Percentiles rank a stretch among this genome's conserved stretches.
Conservation (phyloP, 139 green algal genomes). For the Auxenochlorella pyrenoidosa region DNA sequence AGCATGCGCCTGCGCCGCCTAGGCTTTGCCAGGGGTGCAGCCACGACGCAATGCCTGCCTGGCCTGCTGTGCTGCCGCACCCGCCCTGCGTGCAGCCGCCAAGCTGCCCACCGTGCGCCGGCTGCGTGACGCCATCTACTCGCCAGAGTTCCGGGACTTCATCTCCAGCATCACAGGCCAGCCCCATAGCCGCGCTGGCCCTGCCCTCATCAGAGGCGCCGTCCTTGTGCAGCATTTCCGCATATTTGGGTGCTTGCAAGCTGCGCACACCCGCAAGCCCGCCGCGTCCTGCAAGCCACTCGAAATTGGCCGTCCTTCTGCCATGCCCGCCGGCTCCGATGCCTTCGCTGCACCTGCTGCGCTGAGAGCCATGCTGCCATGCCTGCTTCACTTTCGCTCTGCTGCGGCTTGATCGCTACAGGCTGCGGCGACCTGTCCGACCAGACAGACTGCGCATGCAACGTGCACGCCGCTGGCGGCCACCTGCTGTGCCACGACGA, state of each 20-base stretch:
- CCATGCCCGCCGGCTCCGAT: no score
- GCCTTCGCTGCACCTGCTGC: neutral
- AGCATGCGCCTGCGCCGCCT: no score
- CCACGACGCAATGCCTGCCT: neutral
- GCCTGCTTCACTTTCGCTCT: no score
- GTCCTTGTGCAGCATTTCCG: neutral
- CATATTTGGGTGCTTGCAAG: neutral
- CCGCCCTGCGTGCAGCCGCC: neutral
- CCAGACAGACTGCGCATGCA: constrained; percentile 88
- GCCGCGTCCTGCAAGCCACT: no score
- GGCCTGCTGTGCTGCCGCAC: neutral
- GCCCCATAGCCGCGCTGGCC: neutral
- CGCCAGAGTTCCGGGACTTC: constrained; percentile 23
- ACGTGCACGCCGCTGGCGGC: constrained; percentile 82
- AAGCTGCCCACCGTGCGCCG: constrained; percentile 76
- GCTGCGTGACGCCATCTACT: constrained; percentile 85
- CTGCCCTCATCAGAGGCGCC: neutral
- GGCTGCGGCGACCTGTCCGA: constrained; percentile 77
- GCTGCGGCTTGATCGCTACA: neutral
- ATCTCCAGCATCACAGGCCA: constrained; percentile 15
- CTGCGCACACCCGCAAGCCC: neutral
- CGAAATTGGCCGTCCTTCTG: no score
- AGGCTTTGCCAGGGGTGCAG: no score
- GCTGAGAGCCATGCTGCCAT: no score
- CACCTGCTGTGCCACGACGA: constrained; percentile 91